A percentile compares a stretch with the other conserved stretches of the same genome.
Evolutionary conservation across 2,329 filamentous ascomycete species (phyloP).

Genomic region (Harringtonia lauricola): DNA sequence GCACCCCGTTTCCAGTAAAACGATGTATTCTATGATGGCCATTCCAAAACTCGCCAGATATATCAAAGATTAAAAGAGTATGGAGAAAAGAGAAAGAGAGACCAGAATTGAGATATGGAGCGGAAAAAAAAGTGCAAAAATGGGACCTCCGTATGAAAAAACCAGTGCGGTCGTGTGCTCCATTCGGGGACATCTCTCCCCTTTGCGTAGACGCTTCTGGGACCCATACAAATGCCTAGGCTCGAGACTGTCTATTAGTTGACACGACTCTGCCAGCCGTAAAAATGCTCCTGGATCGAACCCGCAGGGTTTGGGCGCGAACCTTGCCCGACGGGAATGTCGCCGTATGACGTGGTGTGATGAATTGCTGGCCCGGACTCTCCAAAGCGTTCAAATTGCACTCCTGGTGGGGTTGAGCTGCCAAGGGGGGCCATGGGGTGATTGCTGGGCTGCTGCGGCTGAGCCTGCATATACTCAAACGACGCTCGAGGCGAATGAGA

Average conservation of each 20-base stretch:
- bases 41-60: not conserved
- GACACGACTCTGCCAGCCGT: not conserved
- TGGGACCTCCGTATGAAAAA: too few relatives aligned
- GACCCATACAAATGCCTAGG: too few relatives aligned
- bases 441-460: not conserved
- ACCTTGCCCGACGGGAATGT: not conserved
- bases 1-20: conserved; percentile 3
- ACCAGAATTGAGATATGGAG: not conserved
- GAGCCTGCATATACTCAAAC: not conserved
- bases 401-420: not conserved
- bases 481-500: not conserved
- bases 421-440: too few relatives aligned
- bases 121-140: not conserved
- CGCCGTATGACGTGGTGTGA: not conserved
- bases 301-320: not conserved
- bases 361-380: not conserved
- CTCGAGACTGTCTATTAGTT: too few relatives aligned
- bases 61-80: too few relatives aligned
- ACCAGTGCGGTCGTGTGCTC: too few relatives aligned
- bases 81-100: not conserved
- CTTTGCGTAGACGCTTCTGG: too few relatives aligned
- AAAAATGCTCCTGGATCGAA: not conserved
- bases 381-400: not conserved
- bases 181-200: too few relatives aligned
- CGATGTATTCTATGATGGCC: not conserved